phyloP scores from a whole-genome alignment of 306 rosid genomes.

The Vigna radiata region DNA sequence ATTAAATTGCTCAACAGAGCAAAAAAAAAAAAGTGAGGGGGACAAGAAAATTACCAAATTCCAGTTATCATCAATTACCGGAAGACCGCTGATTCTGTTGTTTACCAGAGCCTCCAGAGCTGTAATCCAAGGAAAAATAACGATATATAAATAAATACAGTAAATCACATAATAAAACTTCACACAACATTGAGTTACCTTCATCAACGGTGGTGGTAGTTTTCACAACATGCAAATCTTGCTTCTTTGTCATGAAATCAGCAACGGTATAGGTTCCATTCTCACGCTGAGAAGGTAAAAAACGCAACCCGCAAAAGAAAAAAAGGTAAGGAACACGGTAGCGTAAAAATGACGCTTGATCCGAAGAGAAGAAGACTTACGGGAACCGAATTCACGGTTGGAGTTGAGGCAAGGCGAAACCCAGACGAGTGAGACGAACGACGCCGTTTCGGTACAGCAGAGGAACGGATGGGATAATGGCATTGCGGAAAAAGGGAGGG shows the following conservation, averaged over 20 bases:
- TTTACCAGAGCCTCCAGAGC: constrained; percentile 80
- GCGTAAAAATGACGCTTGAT: constrained; percentile 42
- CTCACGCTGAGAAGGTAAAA: constrained; percentile 51
- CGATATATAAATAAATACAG: neutral
- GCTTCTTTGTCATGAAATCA: constrained; percentile 88
- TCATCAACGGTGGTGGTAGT: constrained; percentile 81
- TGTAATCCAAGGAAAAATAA: constrained; percentile 39
- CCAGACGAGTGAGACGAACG: constrained; percentile 38
- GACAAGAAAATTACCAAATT: constrained; percentile 65
- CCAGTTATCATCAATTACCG: constrained; percentile 93
- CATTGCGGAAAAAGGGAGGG: constrained; percentile 38
- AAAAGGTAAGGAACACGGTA: neutral
- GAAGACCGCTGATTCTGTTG: constrained; percentile 92
- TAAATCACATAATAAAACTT: neutral
- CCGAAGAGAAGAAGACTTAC: constrained; percentile 46
- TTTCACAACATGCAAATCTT: constrained; percentile 67
- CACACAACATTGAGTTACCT: constrained; percentile 48
- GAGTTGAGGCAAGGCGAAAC: constrained; percentile 39
- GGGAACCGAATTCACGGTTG: constrained; percentile 56
- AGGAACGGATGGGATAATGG: constrained; percentile 31
- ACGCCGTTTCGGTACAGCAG: constrained; percentile 39
- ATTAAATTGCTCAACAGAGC: neutral
- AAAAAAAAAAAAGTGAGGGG: neutral
- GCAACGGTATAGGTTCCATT: constrained; percentile 70
- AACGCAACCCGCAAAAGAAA: neutral